Base-by-base conservation (phyloP, 768 basidiomycete genomes). In the Mycena galopus region DNA sequence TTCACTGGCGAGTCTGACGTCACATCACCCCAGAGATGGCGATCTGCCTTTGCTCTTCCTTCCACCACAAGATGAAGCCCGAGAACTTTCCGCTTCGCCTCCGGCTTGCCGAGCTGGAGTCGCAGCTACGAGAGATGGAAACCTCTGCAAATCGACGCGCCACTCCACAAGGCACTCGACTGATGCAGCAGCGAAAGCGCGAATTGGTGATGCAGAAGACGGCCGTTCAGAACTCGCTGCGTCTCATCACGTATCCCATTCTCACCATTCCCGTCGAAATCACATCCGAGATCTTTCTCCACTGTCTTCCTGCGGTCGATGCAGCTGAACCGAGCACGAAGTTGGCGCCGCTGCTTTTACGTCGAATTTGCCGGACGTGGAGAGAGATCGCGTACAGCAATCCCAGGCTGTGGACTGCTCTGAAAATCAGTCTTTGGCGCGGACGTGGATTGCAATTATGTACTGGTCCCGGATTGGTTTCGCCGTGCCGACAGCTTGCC, bases 221-320 rank as follows among this genome's bases (percentile, higher is more conserved):
- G 12, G 9, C 44, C 47, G 35, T 63, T 19, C 10, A 63, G 21
- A 19, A 33, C 16, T 51, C 44, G 30, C 30, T 63, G 10, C 21
- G 30, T 9, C 47, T 32, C 62, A 51, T 51, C 47, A 10, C 51
- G 10, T 63, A 63, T 35, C 47, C 62, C 1, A 63, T 63, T 11
- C 62, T 63, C 47, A 63, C 32, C 19, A 29, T 63, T 11, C 62
- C 50, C 12, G n/a, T 63, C 7, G 62, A 63, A 51, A 4, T 63
- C 47, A 50, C 62, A 16, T 50, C 47, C 47, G 62, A 64, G 62
- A 64, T 64, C 50, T 64, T 64, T 17, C n/a, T 64, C 37, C 62
- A 64, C 47, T 64, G 62, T 25, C 32, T 63, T 50, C n/a, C 62
- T n/a, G 21, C 23, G 1, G 32, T 29, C 16, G n/a, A 51, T 32